Conservation (phyloP, 345 rosid genomes). For the Pugionium dolabratum region DNA sequence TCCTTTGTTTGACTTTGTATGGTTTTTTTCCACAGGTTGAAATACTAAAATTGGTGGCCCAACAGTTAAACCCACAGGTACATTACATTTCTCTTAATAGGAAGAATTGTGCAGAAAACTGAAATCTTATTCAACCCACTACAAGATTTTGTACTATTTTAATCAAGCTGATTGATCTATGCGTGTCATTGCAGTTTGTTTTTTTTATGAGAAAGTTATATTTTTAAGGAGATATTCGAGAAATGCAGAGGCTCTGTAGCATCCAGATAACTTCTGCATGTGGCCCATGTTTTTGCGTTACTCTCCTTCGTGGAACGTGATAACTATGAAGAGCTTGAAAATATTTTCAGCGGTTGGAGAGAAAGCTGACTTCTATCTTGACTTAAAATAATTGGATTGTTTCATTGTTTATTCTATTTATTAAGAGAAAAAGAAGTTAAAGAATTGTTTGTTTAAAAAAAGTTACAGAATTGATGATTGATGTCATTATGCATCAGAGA, state of each 20-base stretch:
- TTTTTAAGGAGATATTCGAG: not conserved
- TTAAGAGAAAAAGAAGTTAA: not conserved
- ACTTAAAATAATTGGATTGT: conserved; percentile 20
- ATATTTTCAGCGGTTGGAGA: conserved; percentile 2
- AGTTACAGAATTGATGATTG: conserved; percentile 11
- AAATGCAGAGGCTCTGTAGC: conserved; percentile 8
- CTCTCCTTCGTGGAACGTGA: conserved; percentile 23
- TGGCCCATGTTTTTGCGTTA: not conserved
- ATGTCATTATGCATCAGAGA: conserved; percentile 4
- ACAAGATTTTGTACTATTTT: not conserved
- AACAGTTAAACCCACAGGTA: not conserved
- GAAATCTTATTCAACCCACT: conserved; percentile 6
- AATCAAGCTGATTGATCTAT: conserved; percentile 14
- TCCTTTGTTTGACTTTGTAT: conserved; percentile 3
- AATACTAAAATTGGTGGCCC: not conserved
- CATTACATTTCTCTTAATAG: not conserved
- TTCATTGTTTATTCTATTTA: conserved; percentile 28
- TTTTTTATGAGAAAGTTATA: not conserved
- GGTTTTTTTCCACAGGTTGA: not conserved
- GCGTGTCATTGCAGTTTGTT: not conserved
- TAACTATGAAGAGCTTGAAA: conserved; percentile 4
- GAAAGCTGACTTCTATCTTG: conserved; percentile 20
- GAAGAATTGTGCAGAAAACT: not conserved
- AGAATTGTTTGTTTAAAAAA: not conserved
- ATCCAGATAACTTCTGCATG: conserved; percentile 26